phyloP scores from a whole-genome alignment of 2,329 filamentous ascomycete species.

The Teratosphaeria pseudoeucalypti region DNA sequence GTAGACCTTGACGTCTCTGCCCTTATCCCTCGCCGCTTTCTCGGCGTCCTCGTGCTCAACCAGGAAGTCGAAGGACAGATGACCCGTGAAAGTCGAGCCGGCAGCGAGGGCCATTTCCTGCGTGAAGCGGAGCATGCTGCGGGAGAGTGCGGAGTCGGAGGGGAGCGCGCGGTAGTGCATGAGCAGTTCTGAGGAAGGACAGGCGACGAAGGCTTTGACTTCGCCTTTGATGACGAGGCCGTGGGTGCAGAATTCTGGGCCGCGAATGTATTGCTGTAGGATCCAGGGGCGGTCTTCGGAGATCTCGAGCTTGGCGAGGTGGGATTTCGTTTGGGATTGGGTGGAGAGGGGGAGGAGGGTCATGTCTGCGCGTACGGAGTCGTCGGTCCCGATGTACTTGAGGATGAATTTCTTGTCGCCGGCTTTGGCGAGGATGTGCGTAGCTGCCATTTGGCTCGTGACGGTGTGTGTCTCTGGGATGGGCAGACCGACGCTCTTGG shows the following conservation, averaged over 20 bases:
- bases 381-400: slow-evolving; percentile 55
- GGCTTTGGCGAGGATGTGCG: slow-evolving; percentile 38
- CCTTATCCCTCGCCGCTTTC: slow-evolving; percentile 14
- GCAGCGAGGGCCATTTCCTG: slow-evolving; percentile 43
- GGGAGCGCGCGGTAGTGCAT: slow-evolving; percentile 58
- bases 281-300: slow-evolving; percentile 50
- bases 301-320: slow-evolving; percentile 47
- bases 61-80: slow-evolving; percentile 63
- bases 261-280: slow-evolving; percentile 57
- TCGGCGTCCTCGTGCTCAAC: slow-evolving; percentile 40
- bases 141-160: slow-evolving; percentile 42
- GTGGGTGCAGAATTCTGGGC: slow-evolving; percentile 62
- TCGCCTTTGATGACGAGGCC: slow-evolving; percentile 54
- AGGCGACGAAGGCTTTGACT: slow-evolving; percentile 57
- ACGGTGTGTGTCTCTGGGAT: slow-evolving; percentile 40
- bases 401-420: slow-evolving; percentile 48
- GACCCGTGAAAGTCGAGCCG: slow-evolving; percentile 50
- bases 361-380: slow-evolving; percentile 50
- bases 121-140: slow-evolving; percentile 57
- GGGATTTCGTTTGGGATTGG: slow-evolving; percentile 41
- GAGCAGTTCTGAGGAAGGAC: slow-evolving; percentile 50
- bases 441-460: slow-evolving; percentile 41
- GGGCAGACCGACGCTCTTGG: slow-evolving; percentile 42
- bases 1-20: slow-evolving; percentile 37
- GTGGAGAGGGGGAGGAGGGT: slow-evolving; percentile 52